Evolutionary conservation across 1,139 yeast species (phyloP).

Genomic region (Blastobotrys buckinghamii): DNA sequence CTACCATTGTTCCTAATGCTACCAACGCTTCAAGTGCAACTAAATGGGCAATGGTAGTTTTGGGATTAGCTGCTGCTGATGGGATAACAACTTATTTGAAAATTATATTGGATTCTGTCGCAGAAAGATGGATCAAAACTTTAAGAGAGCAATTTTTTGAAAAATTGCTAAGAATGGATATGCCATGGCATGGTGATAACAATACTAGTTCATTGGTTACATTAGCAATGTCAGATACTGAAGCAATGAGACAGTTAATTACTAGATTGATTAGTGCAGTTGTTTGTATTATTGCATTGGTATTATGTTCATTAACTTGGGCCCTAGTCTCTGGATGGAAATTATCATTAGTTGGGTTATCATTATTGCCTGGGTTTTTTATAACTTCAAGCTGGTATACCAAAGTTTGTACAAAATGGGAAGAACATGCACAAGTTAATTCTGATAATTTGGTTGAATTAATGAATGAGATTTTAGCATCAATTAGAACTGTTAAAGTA

Average conservation of each 20-base stretch:
- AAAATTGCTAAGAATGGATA: conserved; percentile 47
- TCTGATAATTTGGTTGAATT: conserved; percentile 50
- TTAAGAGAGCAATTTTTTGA: conserved; percentile 49
- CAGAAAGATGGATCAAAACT: conserved; percentile 63
- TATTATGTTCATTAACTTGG: conserved; percentile 66
- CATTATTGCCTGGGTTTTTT: conserved; percentile 61
- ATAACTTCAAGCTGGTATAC: conserved; percentile 51
- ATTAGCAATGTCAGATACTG: conserved; percentile 68
- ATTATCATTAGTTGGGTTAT: conserved; percentile 69
- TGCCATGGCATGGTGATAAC: conserved; percentile 46
- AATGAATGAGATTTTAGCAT: conserved; percentile 52
- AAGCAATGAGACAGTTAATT: conserved; percentile 64
- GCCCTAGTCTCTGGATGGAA: conserved; percentile 81
- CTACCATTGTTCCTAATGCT: conserved; percentile 29
- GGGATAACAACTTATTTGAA: conserved; percentile 54
- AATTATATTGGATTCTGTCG: conserved; percentile 47
- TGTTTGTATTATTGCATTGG: conserved; percentile 41
- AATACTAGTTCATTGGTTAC: conserved; percentile 42
- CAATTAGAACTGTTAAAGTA: conserved; percentile 58
- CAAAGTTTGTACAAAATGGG: conserved; percentile 45
- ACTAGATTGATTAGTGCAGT: conserved; percentile 53
- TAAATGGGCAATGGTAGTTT: conserved; percentile 63
- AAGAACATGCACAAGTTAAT: conserved; percentile 52
- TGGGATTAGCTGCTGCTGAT: conserved; percentile 54
- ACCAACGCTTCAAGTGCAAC: conserved; percentile 34